Base-by-base conservation (phyloP, 805 yeast genomes). In the Yamadazyma laniorum region DNA sequence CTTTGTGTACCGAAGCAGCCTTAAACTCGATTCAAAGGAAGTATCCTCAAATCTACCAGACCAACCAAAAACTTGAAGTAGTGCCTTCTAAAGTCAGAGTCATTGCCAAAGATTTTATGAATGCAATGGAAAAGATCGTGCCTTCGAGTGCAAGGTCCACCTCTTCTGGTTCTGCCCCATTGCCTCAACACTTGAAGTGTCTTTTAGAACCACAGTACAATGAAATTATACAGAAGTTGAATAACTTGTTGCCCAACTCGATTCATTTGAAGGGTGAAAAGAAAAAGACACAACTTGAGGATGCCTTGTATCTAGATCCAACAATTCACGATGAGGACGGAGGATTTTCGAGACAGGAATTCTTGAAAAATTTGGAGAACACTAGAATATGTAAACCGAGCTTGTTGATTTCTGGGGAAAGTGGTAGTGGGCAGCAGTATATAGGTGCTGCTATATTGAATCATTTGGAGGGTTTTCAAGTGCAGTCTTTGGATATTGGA, bases 1-100 rank as follows among this genome's bases (percentile, higher is more conserved):
- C 98, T 0, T 66, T 93, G 21, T 89, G 98, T 58, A 91, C 98
- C 0, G 99, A 93, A 57, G 90, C 97, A 21, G 98, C 98, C 0
- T 69, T 93, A 45, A 82, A 84, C 52, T 82, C 96, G 52, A 91
- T 93, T 28, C 97, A 91, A 61, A 69, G 98, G 47, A 77, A 82
- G 32, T 91, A 83, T 50, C 99, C 99, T 0, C 98, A 93, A 60
- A 91, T 93, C 31, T 93, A 93, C 60, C 65, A 74, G 45, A 75
- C 90, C 7, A 70, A 74, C 37, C 85, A 84, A 33, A 91, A 89
- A 55, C 69, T 91, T 29, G 59, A 68, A 31, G 82, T 93, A 22
- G 79, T 89, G 53, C 87, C 95, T 3, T 59, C 73, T 3, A 65
- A 79, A 25, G 84, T 93, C 23, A 72, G 69, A 35, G 95, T 91